phyloP scores from a whole-genome alignment of 2,329 filamentous ascomycete species.

The Alternaria sp. region DNA sequence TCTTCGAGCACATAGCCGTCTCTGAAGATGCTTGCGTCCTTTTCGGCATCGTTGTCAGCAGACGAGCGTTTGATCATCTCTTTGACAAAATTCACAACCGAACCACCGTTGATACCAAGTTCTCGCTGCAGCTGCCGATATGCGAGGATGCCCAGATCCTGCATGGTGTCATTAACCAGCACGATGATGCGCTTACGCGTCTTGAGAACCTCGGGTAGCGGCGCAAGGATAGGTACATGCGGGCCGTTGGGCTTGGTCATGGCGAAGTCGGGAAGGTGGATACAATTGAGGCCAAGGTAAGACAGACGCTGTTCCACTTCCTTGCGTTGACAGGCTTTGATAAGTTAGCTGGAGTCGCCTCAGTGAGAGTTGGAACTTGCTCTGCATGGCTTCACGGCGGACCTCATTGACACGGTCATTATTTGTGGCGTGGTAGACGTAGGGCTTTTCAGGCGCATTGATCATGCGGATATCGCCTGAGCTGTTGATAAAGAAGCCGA shows the following conservation, averaged over 20 bases:
- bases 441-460: constrained; percentile 72
- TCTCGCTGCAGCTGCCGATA: constrained; percentile 71
- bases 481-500: constrained; percentile 84
- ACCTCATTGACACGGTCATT: constrained; percentile 81
- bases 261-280: constrained; percentile 69
- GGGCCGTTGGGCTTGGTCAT: constrained; percentile 54
- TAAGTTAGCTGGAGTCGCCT: constrained; percentile 14
- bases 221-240: constrained; percentile 75
- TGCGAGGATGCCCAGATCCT: constrained; percentile 79
- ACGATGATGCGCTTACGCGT: constrained; percentile 72
- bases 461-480: constrained; percentile 78
- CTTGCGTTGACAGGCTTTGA: constrained; percentile 67
- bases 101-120: constrained; percentile 76
- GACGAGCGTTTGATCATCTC: constrained; percentile 50
- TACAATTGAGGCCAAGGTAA: constrained; percentile 65
- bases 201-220: constrained; percentile 60
- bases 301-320: constrained; percentile 71
- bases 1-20: constrained; percentile 33
- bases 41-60: constrained; percentile 10
- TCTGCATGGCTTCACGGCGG: constrained; percentile 74
- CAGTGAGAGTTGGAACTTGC: constrained; percentile 54
- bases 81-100: constrained; percentile 70
- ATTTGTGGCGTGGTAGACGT: constrained; percentile 76
- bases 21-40: constrained; percentile 23
- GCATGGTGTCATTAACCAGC: constrained; percentile 79